Evolutionary conservation across 176 grass and related monocot genomes (phyloP).

Genomic region (Rhynchospora pubera): DNA sequence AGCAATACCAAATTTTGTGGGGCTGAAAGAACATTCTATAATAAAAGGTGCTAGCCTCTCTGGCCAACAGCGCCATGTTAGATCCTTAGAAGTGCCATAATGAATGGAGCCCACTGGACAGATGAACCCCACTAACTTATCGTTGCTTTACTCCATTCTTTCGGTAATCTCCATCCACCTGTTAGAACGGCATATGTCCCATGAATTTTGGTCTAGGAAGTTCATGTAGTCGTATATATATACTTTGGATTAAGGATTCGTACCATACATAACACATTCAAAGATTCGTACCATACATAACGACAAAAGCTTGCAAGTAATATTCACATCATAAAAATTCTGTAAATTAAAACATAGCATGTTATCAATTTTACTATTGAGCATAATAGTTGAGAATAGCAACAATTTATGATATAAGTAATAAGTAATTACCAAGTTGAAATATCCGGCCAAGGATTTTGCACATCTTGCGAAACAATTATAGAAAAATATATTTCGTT

Average conservation of each 20-base stretch:
- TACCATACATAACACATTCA: not conserved
- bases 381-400: too few relatives aligned
- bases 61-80: conserved; percentile 10
- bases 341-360: not conserved
- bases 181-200: not conserved
- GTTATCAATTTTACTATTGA: not conserved
- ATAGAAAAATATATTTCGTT: too few relatives aligned
- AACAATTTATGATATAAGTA: too few relatives aligned
- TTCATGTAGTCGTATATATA: not conserved
- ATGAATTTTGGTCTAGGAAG: not conserved
- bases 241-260: not conserved
- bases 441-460: too few relatives aligned
- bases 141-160: not conserved
- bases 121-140: not conserved
- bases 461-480: too few relatives aligned
- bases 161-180: not conserved
- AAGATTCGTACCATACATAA: not conserved
- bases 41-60: not conserved
- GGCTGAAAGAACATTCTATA: not conserved
- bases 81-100: not conserved
- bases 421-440: too few relatives aligned
- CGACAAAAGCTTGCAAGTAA: not conserved
- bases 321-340: not conserved
- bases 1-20: conserved; percentile 8
- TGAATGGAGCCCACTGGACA: conserved; percentile 12